Conservation (phyloP, 1,139 yeast genomes). For the Kazachstania sp. region DNA sequence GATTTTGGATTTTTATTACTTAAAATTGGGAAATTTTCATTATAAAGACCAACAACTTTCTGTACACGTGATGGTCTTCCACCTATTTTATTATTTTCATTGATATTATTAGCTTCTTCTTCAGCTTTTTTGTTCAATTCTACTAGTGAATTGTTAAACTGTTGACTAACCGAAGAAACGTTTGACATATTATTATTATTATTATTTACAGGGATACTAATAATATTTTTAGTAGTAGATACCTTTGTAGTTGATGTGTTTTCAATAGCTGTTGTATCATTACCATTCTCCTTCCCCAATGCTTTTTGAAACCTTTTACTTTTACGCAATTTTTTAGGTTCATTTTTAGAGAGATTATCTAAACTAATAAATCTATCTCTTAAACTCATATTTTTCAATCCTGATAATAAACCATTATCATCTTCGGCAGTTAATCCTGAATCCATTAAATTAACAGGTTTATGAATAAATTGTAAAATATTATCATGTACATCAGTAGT, state of each 20-base stretch:
- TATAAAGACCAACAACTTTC: conserved; percentile 22
- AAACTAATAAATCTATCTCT: not conserved
- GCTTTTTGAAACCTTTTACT: conserved; percentile 14
- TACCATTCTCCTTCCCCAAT: conserved; percentile 1
- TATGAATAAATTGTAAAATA: conserved; percentile 14
- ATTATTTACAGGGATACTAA: not conserved
- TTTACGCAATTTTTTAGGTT: conserved; percentile 10
- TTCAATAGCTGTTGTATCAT: not conserved
- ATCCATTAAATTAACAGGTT: conserved; percentile 10
- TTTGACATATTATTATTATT: not conserved
- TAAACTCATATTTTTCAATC: not conserved
- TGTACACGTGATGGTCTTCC: conserved; percentile 3
- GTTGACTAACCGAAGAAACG: not conserved
- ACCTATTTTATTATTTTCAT: not conserved
- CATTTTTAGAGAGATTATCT: not conserved
- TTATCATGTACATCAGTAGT: conserved; percentile 15
- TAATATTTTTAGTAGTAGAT: conserved; percentile 4
- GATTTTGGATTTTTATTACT: conserved; percentile 26
- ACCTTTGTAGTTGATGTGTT: not conserved
- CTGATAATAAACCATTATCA: conserved; percentile 2
- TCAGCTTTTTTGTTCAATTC: not conserved
- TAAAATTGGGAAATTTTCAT: conserved; percentile 25
- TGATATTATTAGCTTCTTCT: not conserved
- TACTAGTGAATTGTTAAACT: not conserved
- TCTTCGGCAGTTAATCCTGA: conserved; percentile 1